A percentile compares a stretch with the other conserved stretches of the same genome.
Conservation (phyloP, 2,329 filamentous ascomycete genomes). For the Penicillium freii region DNA sequence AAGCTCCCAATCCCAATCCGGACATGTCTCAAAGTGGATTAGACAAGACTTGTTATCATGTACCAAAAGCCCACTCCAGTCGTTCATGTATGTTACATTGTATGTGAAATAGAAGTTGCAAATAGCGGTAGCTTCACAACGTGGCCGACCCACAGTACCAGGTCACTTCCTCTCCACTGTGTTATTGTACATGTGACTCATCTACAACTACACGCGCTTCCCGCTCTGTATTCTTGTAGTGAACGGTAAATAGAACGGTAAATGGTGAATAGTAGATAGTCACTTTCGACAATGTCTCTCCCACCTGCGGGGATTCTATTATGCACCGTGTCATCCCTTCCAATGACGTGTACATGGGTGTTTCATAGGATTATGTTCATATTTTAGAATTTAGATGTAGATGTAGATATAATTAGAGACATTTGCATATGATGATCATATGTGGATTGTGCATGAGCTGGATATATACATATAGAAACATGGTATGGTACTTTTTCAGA, state of each 20-base stretch:
- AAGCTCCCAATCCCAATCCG: neutral
- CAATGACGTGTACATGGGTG: neutral
- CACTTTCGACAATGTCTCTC: neutral
- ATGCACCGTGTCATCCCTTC: constrained; percentile 1
- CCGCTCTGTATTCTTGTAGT: neutral
- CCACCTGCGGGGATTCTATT: neutral
- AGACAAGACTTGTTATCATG: neutral
- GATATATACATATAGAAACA: constrained; percentile 1
- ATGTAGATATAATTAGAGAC: neutral
- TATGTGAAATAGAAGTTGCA: neutral
- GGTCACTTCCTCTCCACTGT: neutral
- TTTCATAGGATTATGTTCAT: neutral
- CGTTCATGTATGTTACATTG: neutral
- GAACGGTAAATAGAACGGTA: too few species aligned
- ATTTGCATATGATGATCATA: neutral
- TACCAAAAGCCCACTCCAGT: neutral
- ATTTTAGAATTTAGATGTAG: neutral
- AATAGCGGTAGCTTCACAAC: constrained; percentile 9
- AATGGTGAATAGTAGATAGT: neutral
- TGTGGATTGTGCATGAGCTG: neutral
- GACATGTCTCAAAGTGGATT: neutral
- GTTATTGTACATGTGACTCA: constrained; percentile 1
- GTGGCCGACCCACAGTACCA: constrained; percentile 4
- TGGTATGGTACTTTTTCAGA: neutral
- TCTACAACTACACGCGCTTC: neutral